phyloP scores from a whole-genome alignment of 305 asterid species.

The Withania somnifera region DNA sequence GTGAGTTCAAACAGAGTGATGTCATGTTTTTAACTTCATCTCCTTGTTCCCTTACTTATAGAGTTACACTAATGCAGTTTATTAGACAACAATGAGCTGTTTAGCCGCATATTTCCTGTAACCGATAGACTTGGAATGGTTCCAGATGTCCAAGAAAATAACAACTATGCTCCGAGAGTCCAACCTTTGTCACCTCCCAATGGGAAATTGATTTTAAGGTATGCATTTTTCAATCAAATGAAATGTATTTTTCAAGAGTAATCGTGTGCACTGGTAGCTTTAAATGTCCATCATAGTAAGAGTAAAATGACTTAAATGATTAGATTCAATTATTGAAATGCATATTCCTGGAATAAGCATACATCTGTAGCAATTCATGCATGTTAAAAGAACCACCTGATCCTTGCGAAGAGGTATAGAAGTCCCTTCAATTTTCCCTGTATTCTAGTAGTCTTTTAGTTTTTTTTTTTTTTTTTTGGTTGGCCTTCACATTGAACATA shows the following conservation, averaged over 20 bases:
- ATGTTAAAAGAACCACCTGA: background rate
- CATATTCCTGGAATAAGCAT: background rate
- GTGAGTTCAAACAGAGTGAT: slow-evolving; percentile 27
- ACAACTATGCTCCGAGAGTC: slow-evolving; percentile 5
- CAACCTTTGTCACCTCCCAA: slow-evolving; percentile 9
- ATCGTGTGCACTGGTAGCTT: background rate
- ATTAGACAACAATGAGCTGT: slow-evolving; percentile 51
- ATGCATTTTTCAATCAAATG: slow-evolving; percentile 4
- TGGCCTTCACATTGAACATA: background rate
- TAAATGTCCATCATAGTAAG: background rate
- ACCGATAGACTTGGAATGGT: slow-evolving; percentile 32
- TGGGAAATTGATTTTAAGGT: slow-evolving; percentile 18
- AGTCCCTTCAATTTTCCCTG: background rate
- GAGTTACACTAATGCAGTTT: slow-evolving; percentile 24
- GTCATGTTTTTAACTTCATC: background rate
- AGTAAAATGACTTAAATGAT: background rate
- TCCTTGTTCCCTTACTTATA: background rate
- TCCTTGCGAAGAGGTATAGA: background rate
- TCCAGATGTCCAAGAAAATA: slow-evolving; percentile 48
- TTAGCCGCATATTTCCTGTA: slow-evolving; percentile 28
- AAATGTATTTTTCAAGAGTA: background rate
- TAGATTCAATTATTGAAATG: background rate
- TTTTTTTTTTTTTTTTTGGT: background rate
- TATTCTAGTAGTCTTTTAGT: background rate
- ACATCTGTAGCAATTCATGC: background rate